A percentile compares a stretch with the other conserved stretches of the same genome.
These are phyloP conservation scores for Alternaria tenuissima DNA, from an alignment of 2,329 filamentous ascomycete species.

Conservation along the genomic window DNA sequence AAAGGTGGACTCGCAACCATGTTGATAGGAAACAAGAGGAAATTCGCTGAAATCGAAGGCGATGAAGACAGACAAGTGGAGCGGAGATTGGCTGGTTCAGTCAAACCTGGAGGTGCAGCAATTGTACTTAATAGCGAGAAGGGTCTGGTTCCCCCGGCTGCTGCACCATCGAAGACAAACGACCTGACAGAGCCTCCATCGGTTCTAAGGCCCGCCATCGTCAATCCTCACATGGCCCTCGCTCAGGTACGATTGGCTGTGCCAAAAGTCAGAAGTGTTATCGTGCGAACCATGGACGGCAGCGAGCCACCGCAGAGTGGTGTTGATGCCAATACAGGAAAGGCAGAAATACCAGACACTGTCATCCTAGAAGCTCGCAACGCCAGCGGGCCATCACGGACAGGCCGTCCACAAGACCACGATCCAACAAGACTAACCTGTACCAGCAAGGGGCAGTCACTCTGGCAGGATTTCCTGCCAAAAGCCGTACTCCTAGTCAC, in stretches of 20 bases:
- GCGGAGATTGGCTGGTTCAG: slow-evolving; percentile 66
- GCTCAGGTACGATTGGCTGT: slow-evolving; percentile 88
- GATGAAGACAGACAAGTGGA: slow-evolving; percentile 74
- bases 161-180: slow-evolving; percentile 54
- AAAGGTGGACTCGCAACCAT: slow-evolving; percentile 87
- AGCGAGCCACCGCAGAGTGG: slow-evolving; percentile 61
- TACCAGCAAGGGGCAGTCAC: slow-evolving; percentile 76
- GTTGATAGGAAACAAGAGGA: slow-evolving; percentile 92
- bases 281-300: slow-evolving; percentile 80
- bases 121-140: slow-evolving; percentile 80
- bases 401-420: slow-evolving; percentile 68
- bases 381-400: slow-evolving; percentile 68
- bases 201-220: slow-evolving; percentile 84
- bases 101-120: slow-evolving; percentile 72
- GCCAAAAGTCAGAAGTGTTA: slow-evolving; percentile 83
- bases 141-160: slow-evolving; percentile 78
- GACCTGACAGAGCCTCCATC: slow-evolving; percentile 69
- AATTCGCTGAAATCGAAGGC: slow-evolving; percentile 74
- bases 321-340: slow-evolving; percentile 53
- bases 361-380: slow-evolving; percentile 91
- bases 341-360: slow-evolving; percentile 64
- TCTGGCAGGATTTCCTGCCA: slow-evolving; percentile 96
- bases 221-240: slow-evolving; percentile 81
- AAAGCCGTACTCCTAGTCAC: slow-evolving; percentile 87
- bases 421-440: slow-evolving; percentile 87